phyloP scores from a whole-genome alignment of 2,329 filamentous ascomycete genomes.

The Cladophialophora yegresii region DNA sequence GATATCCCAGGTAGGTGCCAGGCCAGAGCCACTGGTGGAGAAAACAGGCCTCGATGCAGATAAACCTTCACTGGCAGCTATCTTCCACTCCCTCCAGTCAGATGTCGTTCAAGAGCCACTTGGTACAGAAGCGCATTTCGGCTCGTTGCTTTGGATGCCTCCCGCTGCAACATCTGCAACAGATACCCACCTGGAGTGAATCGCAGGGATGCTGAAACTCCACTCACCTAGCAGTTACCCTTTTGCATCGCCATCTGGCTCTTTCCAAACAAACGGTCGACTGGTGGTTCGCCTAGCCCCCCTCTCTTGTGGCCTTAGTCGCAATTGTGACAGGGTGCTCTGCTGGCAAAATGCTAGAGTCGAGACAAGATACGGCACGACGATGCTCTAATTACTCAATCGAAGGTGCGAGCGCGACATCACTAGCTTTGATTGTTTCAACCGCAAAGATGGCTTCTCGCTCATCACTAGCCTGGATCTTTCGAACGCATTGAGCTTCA shows the following conservation, averaged over 20 bases:
- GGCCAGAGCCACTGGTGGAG: constrained; percentile 7
- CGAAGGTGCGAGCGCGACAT: neutral
- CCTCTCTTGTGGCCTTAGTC: neutral
- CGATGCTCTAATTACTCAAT: neutral
- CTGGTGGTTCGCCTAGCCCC: neutral
- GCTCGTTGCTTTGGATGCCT: neutral
- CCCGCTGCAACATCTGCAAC: constrained; percentile 7
- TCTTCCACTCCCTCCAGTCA: neutral
- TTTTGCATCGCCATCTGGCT: neutral
- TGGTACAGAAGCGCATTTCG: constrained; percentile 4
- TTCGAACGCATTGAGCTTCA: neutral
- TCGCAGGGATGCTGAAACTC: constrained; percentile 18
- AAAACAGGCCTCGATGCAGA: neutral
- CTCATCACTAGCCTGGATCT: neutral
- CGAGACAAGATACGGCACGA: neutral
- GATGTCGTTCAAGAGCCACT: neutral
- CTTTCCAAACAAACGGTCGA: neutral
- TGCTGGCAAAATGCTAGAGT: neutral
- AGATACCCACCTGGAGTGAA: constrained; percentile 12
- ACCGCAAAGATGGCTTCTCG: neutral
- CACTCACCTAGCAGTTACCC: neutral
- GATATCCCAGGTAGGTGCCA: constrained; percentile 3
- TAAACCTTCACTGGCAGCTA: constrained; percentile 3
- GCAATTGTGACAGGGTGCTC: neutral
- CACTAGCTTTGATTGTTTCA: neutral